Evolutionary conservation across 1,284 basidiomycete genomes (phyloP), one percentile per base, ranked within the genome.

Genomic region (Rhodotorula sp.): DNA sequence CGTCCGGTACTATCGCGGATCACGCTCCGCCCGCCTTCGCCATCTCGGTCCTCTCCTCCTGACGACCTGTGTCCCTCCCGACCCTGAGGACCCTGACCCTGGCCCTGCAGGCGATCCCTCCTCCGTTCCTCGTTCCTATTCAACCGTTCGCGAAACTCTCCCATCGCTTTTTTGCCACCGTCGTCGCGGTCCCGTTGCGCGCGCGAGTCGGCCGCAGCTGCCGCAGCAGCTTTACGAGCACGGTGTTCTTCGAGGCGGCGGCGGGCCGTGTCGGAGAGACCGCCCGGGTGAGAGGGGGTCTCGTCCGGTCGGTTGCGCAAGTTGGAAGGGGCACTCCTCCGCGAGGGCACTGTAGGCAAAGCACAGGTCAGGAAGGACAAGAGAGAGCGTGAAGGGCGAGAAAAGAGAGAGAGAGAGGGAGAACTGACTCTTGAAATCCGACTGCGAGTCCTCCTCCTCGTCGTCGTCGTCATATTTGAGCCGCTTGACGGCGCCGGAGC

Each of bases 211-310:
- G 62, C 74, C 5, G 63, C 74, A 39, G 65, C 52, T 4, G 72
- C 65, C 2, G 70, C 51, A 46, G 58, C 29, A 26, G 70, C 60
- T 46, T 60, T 73, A 59, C 61, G 72, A 39, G 71, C 86, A 66
- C 90, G 85, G 78, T 91, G 83, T 71, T 93, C 93, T 67, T 94
- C 92, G 46, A 97, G 81, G 71, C 86, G 83, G 76, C 86, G 85
- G 39, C 88, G 85, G 15, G 90, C 92, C 1, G 84, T 82, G 39
- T 92, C 90, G 0, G 91, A 91, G 46, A 97, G 83, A 18, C 94
- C 95, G 61, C 91, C 90, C 1, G 91, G 90, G 80, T 95, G 91
- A n/a, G 93, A 95, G 0, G 94, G 94, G 0, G 94, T 97, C 76
- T 96, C 93, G 76, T 91, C 90, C 0, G 89, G 91, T 76, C 90